Evolutionary conservation across 2,329 filamentous ascomycete species (phyloP).

Genomic region (Colletotrichum higginsianum): DNA sequence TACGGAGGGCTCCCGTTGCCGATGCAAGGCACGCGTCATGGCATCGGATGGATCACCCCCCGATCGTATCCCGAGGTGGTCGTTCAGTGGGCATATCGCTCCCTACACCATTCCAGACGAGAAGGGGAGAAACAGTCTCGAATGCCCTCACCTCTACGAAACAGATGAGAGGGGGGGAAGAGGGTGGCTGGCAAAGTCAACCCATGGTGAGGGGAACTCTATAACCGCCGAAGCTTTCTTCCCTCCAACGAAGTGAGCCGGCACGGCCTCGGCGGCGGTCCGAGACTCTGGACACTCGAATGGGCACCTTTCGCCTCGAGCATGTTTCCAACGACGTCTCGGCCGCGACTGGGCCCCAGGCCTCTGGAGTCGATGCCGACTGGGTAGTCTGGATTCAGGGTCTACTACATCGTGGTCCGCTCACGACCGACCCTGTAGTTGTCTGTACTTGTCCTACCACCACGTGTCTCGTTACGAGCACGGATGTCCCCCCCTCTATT

Average conservation of each 20-base stretch:
- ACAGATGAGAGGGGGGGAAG: too few species aligned
- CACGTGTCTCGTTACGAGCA: too few species aligned
- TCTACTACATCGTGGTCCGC: background rate
- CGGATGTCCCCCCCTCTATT: too few species aligned
- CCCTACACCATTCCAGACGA: background rate
- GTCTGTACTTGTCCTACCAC: too few species aligned
- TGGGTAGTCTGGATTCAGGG: background rate
- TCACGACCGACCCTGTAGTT: too few species aligned
- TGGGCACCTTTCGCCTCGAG: background rate
- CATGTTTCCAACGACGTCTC: background rate
- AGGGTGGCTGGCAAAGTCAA: background rate
- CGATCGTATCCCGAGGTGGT: background rate
- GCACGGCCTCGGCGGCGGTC: too few species aligned
- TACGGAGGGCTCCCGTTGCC: slow-evolving; percentile 1
- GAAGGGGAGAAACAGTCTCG: background rate
- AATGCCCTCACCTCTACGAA: background rate
- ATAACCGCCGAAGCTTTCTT: background rate
- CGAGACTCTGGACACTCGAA: background rate
- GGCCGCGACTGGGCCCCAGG: background rate
- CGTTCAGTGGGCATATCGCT: background rate
- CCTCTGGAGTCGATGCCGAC: too few species aligned
- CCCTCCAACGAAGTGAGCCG: too few species aligned
- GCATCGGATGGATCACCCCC: slow-evolving; percentile 23
- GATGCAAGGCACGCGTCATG: slow-evolving; percentile 1
- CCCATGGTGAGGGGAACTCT: background rate